Conservation (phyloP, 352 stramenopile species). For the Salisapilia sapeloensis region DNA sequence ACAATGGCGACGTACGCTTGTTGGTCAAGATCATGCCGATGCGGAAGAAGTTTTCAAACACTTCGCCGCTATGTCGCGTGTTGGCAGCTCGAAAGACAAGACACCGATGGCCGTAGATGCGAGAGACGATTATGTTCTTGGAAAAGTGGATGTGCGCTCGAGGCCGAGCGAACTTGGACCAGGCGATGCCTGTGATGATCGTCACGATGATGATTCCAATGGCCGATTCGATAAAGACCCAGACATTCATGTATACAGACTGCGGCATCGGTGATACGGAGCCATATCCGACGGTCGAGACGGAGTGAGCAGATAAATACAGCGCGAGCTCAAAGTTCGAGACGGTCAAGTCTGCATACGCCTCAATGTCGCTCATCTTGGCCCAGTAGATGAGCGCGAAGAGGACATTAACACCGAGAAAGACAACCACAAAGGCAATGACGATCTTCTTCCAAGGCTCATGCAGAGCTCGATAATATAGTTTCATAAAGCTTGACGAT, state of each 20-base stretch:
- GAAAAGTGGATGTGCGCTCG: conserved; percentile 75
- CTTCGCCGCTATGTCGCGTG: conserved; percentile 57
- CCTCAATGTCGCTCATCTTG: conserved; percentile 10
- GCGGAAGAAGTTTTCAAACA: conserved; percentile 70
- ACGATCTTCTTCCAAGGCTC: conserved; percentile 54
- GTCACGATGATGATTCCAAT: conserved; percentile 57
- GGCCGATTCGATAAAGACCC: conserved; percentile 62
- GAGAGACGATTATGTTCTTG: conserved; percentile 36
- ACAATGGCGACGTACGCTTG: too few relatives aligned
- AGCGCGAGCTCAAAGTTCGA: conserved; percentile 47
- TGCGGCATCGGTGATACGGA: conserved; percentile 30
- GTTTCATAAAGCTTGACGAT: conserved; percentile 60
- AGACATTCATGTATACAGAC: conserved; percentile 56
- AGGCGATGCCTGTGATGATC: conserved; percentile 76
- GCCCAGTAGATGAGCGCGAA: conserved; percentile 57
- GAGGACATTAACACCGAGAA: conserved; percentile 36
- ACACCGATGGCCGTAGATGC: conserved; percentile 57
- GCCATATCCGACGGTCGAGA: conserved; percentile 68
- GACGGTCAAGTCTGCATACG: conserved; percentile 28
- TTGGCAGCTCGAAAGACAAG: conserved; percentile 70
- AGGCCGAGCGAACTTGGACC: conserved; percentile 71
- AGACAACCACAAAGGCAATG: conserved; percentile 47
- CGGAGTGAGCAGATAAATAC: conserved; percentile 70
- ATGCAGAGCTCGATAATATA: conserved; percentile 67
- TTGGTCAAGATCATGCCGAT: conserved; percentile 75